Percentiles rank a stretch among this genome's conserved stretches.
phyloP scores from a whole-genome alignment of 1,284 basidiomycete species.

The Taiwanofungus camphoratus region DNA sequence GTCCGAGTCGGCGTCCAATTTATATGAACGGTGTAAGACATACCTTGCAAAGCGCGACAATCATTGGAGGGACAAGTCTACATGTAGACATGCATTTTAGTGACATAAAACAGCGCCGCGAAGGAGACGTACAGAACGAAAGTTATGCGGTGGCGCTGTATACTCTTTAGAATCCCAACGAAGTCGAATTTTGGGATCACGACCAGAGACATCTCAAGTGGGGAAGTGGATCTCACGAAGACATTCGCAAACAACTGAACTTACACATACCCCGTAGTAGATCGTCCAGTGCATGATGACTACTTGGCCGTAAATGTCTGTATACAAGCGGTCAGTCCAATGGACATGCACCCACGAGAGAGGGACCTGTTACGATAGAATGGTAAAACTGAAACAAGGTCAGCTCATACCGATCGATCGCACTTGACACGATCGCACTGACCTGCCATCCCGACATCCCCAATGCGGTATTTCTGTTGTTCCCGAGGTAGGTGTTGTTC shows the following conservation, averaged over 20 bases:
- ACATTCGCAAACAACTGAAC: not conserved
- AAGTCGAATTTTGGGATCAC: conserved; percentile 66
- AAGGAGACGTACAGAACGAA: conserved; percentile 45
- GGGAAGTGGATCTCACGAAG: conserved; percentile 1
- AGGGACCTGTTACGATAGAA: conserved; percentile 31
- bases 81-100: not conserved
- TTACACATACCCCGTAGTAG: conserved; percentile 39
- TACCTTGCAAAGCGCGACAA: conserved; percentile 50
- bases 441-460: conserved; percentile 51
- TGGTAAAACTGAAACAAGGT: conserved; percentile 22
- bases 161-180: conserved; percentile 54
- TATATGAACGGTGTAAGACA: not conserved
- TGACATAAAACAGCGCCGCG: not conserved
- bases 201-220: conserved; percentile 35
- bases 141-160: conserved; percentile 56
- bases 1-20: no score
- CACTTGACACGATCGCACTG: conserved; percentile 19
- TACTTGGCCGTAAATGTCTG: conserved; percentile 71
- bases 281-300: conserved; percentile 45
- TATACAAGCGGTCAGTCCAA: not conserved
- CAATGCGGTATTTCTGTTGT: conserved; percentile 39
- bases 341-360: not conserved
- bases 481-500: conserved; percentile 23
- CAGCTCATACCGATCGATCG: not conserved
- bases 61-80: conserved; percentile 63